A percentile compares a stretch with the other conserved stretches of the same genome.
phyloP scores from a whole-genome alignment of 768 basidiomycete genomes.

The Pleurotus salmoneostramineus region DNA sequence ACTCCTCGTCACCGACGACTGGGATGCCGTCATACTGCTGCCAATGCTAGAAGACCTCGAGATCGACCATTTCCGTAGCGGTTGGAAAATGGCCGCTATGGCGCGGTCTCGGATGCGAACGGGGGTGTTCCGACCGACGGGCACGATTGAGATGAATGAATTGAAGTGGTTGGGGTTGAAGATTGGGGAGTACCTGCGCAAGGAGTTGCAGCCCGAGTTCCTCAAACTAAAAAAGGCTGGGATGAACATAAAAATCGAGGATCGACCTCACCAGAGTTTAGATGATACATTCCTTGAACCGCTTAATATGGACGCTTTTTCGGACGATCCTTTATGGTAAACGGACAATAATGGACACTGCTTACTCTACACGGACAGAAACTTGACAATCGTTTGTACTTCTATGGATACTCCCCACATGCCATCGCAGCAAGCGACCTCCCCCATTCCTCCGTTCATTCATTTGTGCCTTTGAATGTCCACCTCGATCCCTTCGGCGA shows the following conservation, averaged over 20 bases:
- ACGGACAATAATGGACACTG: not conserved
- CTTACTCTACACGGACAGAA: too few species aligned
- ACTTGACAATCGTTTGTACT: too few species aligned
- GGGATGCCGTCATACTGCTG: not conserved
- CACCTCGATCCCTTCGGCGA: too few species aligned
- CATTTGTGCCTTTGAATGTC: too few species aligned
- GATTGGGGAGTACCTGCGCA: not conserved
- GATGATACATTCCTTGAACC: not conserved
- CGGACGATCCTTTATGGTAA: not conserved
- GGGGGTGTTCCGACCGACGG: not conserved
- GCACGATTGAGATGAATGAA: not conserved
- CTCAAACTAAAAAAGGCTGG: not conserved
- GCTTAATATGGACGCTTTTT: not conserved
- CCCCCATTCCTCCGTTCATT: too few species aligned
- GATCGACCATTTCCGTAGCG: not conserved
- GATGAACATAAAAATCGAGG: not conserved
- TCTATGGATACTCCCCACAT: too few species aligned
- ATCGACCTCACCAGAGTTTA: not conserved
- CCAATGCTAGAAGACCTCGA: not conserved
- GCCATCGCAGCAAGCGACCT: too few species aligned
- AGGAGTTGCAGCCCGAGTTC: not conserved
- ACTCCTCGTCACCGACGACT: not conserved
- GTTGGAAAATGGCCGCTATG: not conserved
- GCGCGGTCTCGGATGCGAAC: not conserved
- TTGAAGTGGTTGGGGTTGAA: not conserved